Conservation (phyloP, 768 basidiomycete species). For the Cyclocybe aegerita region DNA sequence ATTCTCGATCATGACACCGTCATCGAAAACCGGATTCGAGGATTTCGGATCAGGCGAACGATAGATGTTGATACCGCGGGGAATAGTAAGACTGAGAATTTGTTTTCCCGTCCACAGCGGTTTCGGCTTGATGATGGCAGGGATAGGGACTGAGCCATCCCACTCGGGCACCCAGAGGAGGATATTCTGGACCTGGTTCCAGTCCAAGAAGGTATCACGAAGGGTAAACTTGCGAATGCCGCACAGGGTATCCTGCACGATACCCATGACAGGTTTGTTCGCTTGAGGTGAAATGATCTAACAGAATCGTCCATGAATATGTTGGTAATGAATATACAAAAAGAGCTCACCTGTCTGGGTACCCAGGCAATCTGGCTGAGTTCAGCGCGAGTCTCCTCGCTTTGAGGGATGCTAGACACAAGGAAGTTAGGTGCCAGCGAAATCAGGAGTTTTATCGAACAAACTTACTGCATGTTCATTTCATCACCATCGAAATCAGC, state of each 20-base stretch:
- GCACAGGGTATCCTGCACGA: slow-evolving; percentile 98
- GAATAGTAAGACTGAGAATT: slow-evolving; percentile 87
- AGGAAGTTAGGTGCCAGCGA: slow-evolving; percentile 5
- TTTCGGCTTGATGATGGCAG: slow-evolving; percentile 94
- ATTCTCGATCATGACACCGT: slow-evolving; percentile 95
- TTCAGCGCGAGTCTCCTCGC: slow-evolving; percentile 97
- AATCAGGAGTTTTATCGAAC: neutral
- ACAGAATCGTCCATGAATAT: neutral
- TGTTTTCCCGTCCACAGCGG: slow-evolving; percentile 99
- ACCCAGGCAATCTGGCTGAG: slow-evolving; percentile 99
- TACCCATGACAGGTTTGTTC: slow-evolving; percentile 99
- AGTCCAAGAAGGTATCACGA: slow-evolving; percentile 93
- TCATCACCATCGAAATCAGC: slow-evolving; percentile 99
- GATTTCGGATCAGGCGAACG: slow-evolving; percentile 80
- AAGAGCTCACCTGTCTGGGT: slow-evolving; percentile 74
- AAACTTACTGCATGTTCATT: slow-evolving; percentile 99
- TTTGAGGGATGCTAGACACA: slow-evolving; percentile 82
- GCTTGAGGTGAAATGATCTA: slow-evolving; percentile 99
- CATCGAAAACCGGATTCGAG: slow-evolving; percentile 82
- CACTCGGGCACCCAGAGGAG: slow-evolving; percentile 97
- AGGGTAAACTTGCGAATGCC: slow-evolving; percentile 97
- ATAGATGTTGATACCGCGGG: slow-evolving; percentile 91
- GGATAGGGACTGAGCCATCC: slow-evolving; percentile 91
- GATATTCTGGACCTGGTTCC: slow-evolving; percentile 95
- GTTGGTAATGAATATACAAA: neutral